Evolutionary conservation across 164 flowering plant species (phyloP).

Genomic region (Kingdonia uniflora): DNA sequence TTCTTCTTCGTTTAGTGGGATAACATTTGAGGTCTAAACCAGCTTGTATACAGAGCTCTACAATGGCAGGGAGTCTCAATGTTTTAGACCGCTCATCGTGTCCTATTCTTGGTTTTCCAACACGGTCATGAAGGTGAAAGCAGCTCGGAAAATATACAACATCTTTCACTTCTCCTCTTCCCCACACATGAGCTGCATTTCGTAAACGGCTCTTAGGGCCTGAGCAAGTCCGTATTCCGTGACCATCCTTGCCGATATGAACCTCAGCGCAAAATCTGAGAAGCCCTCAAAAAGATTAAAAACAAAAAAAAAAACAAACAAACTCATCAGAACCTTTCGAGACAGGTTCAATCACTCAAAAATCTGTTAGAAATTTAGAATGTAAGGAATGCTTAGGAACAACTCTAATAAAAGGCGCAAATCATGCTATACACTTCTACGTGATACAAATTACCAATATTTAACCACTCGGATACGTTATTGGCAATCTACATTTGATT

Average conservation of each 20-base stretch:
- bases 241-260: constrained; percentile 68
- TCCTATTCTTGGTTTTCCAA: background rate
- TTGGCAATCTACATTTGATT: no score
- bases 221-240: constrained; percentile 68
- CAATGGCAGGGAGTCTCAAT: background rate
- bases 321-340: no score
- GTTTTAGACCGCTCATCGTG: background rate
- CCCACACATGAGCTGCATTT: constrained; percentile 42
- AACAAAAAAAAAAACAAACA: no score
- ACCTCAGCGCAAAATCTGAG: constrained; percentile 70
- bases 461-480: no score
- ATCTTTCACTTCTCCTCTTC: background rate
- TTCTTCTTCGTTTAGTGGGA: background rate
- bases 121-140: background rate
- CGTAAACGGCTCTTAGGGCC: constrained; percentile 55
- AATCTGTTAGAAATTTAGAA: no score
- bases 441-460: no score
- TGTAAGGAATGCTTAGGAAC: no score
- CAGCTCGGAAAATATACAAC: background rate
- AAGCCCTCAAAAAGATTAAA: constrained; percentile 6
- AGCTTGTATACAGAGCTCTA: constrained; percentile 2
- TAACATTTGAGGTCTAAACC: background rate
- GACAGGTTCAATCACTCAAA: no score
- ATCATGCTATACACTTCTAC: no score
- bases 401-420: no score